Percentiles rank a stretch among this genome's conserved stretches.
Conservation (phyloP, 179 eudicot species). For the Gypsophila paniculata region DNA sequence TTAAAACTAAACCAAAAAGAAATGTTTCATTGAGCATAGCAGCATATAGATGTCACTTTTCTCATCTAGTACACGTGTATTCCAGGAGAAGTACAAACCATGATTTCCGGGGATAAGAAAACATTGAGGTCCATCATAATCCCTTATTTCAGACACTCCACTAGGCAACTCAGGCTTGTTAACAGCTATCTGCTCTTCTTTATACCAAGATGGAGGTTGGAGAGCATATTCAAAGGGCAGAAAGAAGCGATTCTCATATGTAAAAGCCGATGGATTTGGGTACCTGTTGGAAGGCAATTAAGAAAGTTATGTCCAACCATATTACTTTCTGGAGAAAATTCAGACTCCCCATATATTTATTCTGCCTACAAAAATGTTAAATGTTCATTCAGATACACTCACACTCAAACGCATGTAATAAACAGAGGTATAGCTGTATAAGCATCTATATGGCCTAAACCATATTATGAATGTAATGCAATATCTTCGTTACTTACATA, state of each 20-base stretch:
- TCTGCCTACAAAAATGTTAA: background rate
- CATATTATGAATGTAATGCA: background rate
- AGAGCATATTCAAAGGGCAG: constrained; percentile 94
- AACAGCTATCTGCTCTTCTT: constrained; percentile 81
- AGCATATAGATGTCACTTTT: background rate
- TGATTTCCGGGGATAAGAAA: constrained; percentile 96
- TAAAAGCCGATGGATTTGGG: constrained; percentile 88
- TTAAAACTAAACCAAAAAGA: background rate
- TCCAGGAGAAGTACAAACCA: constrained; percentile 47
- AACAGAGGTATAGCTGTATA: constrained; percentile 10
- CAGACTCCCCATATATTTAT: background rate
- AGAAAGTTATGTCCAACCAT: background rate
- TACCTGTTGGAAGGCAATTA: constrained; percentile 45
- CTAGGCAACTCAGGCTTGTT: constrained; percentile 91
- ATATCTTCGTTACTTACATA: background rate
- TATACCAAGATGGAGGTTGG: constrained; percentile 85
- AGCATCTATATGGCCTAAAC: background rate
- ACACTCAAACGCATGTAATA: background rate
- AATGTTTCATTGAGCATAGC: background rate
- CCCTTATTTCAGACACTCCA: constrained; percentile 62
- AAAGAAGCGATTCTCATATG: constrained; percentile 81
- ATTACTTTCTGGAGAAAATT: constrained; percentile 2
- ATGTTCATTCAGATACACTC: constrained; percentile 1
- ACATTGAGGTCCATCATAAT: constrained; percentile 95
- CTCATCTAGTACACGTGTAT: background rate